Base-by-base conservation (phyloP, 176 grass and related monocot species). In the Avena insularis region DNA sequence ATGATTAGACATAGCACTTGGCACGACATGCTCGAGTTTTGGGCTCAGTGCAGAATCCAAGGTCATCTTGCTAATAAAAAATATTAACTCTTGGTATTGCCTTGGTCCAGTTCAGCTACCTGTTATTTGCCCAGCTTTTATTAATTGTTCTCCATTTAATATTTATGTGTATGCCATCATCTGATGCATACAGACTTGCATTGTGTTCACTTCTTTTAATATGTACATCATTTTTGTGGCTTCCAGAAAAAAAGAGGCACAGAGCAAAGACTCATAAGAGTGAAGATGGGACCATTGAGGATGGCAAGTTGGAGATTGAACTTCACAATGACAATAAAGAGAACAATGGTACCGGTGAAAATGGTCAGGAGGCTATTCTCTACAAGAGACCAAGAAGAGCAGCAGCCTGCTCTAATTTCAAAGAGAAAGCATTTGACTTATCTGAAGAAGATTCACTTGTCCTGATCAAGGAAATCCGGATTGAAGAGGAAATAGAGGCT, bases 401-500 rank as follows among this genome's bases (percentile, higher is more conserved):
- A 59, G 92, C 92, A 76, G 90, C 92, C 15, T 97, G 90, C 62
- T 90, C 90, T 88, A 86, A 88, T 81, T 97, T 90, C 86, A 97
- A 92, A 84, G 88, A 97, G 86, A 97, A 97, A 70, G 82, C 88
- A 13, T 20, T 91, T 31, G 54, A 89, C 13, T 87, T 94, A 15
- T 96, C 87, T 54, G 89, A 96, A 53, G 93, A 93, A 80, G 73
- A 86, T 72, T 92, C 73, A 50, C 71, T 93, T 87, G 58, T 96
- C 49, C 75, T 43, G 36, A 67, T 68, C 67, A 99, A 94, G 83
- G 82, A 93, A 90, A 85, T 84, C 53, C 85, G 77, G 49, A 80
- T 79, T 15, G 97, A 92, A 77, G 92, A 96, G 46, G 97, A 99
- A 91, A 79, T 89, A 63, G 88, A 94, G 40, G 97, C 97, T 47